Evolutionary conservation across 2,329 filamentous ascomycete genomes (phyloP).

Genomic region (Clarireedia paspali): DNA sequence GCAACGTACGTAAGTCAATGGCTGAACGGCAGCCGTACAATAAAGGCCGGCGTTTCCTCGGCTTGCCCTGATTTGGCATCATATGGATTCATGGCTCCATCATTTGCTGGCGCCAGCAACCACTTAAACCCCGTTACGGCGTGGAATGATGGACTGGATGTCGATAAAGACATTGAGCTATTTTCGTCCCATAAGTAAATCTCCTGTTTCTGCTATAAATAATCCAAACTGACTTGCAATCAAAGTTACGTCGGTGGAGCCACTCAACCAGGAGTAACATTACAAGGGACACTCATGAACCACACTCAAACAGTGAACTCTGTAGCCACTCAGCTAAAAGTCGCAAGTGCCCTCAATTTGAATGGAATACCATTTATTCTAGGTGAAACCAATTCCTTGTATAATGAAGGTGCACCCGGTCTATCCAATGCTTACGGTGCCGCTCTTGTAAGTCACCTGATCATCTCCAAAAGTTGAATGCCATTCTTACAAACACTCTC

Average conservation of each 20-base stretch:
- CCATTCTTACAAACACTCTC: too few relatives aligned
- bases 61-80: constrained; percentile 43
- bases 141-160: constrained; percentile 47
- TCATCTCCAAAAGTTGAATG: not conserved
- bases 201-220: not conserved
- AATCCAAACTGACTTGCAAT: constrained; percentile 1
- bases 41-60: constrained; percentile 37
- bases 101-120: constrained; percentile 46
- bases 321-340: constrained; percentile 34
- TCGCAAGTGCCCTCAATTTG: constrained; percentile 29
- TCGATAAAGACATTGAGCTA: constrained; percentile 40
- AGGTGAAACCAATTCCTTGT: constrained; percentile 51
- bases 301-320: constrained; percentile 45
- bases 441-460: constrained; percentile 35
- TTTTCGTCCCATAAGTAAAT: constrained; percentile 54
- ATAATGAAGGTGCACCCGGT: constrained; percentile 52
- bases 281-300: constrained; percentile 57
- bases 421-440: constrained; percentile 59
- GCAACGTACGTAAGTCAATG: constrained; percentile 48
- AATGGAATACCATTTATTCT: constrained; percentile 25
- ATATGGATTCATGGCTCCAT: constrained; percentile 49
- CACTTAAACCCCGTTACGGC: constrained; percentile 41
- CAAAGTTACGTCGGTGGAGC: constrained; percentile 55
- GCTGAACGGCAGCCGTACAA: constrained; percentile 44
- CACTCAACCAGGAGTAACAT: constrained; percentile 50